phyloP scores from a whole-genome alignment of 2,329 filamentous ascomycete species.

The Pseudogymnoascus sp. region DNA sequence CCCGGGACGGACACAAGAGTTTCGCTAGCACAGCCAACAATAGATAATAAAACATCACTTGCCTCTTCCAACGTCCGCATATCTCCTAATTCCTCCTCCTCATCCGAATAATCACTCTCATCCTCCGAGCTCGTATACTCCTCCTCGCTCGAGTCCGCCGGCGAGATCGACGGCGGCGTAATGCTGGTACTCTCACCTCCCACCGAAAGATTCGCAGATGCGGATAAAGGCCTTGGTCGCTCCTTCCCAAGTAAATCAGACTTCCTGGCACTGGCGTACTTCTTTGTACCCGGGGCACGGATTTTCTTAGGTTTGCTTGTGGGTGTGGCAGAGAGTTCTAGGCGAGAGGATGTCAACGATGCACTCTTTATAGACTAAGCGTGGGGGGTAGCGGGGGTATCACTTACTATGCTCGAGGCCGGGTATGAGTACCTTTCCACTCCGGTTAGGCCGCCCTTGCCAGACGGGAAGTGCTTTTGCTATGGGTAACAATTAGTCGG shows the following conservation, averaged over 20 bases:
- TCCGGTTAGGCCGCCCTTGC: not conserved
- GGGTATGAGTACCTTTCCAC: constrained; percentile 1
- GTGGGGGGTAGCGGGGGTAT: not conserved
- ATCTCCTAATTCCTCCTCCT: constrained; percentile 25
- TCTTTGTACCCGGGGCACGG: not conserved
- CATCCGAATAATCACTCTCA: constrained; percentile 24
- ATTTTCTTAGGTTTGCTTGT: not conserved
- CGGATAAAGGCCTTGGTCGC: not conserved
- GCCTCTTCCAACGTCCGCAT: constrained; percentile 22
- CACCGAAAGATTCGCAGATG: not conserved
- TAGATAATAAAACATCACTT: constrained; percentile 15
- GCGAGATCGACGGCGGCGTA: constrained; percentile 17
- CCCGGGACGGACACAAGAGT: not conserved
- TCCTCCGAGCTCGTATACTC: constrained; percentile 28
- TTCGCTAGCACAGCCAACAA: not conserved
- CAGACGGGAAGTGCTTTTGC: constrained; percentile 7
- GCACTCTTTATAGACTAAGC: not conserved
- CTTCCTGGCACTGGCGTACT: not conserved
- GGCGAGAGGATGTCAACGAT: not conserved
- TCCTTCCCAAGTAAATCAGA: not conserved
- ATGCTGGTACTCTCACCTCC: not conserved
- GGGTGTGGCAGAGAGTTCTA: not conserved
- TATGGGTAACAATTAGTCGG: not conserved
- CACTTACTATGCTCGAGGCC: not conserved
- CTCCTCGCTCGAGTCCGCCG: constrained; percentile 26